Conservation (phyloP, 106 monocot species). For the Dioscorea dumetorum region DNA sequence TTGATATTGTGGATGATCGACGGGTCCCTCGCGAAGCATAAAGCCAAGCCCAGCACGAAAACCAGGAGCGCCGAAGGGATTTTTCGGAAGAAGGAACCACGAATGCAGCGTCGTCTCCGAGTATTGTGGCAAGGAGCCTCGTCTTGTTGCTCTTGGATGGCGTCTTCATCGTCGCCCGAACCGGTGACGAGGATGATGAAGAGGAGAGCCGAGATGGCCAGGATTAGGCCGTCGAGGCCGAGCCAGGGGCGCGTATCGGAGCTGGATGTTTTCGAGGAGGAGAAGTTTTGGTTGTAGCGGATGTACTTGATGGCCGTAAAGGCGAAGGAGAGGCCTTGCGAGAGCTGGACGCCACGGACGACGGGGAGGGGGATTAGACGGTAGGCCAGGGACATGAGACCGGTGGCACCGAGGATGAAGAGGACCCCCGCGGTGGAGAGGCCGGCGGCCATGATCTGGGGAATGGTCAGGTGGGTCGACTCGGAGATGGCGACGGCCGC, state of each 20-base stretch:
- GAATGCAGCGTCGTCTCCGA: neutral
- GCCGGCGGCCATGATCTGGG: constrained; percentile 97
- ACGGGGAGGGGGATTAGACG: constrained; percentile 83
- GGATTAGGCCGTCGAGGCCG: constrained; percentile 79
- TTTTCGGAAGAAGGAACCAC: neutral
- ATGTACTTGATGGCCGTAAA: constrained; percentile 67
- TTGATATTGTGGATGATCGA: constrained; percentile 31
- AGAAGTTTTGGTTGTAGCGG: constrained; percentile 59
- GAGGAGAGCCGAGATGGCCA: constrained; percentile 65
- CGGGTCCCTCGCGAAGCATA: constrained; percentile 54
- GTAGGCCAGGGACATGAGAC: constrained; percentile 86
- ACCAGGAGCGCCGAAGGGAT: constrained; percentile 73
- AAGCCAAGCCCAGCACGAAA: constrained; percentile 47
- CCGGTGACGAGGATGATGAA: constrained; percentile 64
- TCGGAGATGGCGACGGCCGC: constrained; percentile 88
- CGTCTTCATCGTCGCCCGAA: constrained; percentile 34
- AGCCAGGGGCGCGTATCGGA: constrained; percentile 50
- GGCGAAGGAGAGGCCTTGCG: constrained; percentile 73
- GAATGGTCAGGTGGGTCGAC: constrained; percentile 51
- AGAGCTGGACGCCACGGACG: constrained; percentile 96
- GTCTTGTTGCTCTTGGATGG: neutral
- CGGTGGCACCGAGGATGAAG: constrained; percentile 70
- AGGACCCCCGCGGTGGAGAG: constrained; percentile 64
- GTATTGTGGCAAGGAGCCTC: neutral
- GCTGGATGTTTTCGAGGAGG: constrained; percentile 24